phyloP scores from a whole-genome alignment of 257 asterid genomes.

The Anisodus tanguticus region DNA sequence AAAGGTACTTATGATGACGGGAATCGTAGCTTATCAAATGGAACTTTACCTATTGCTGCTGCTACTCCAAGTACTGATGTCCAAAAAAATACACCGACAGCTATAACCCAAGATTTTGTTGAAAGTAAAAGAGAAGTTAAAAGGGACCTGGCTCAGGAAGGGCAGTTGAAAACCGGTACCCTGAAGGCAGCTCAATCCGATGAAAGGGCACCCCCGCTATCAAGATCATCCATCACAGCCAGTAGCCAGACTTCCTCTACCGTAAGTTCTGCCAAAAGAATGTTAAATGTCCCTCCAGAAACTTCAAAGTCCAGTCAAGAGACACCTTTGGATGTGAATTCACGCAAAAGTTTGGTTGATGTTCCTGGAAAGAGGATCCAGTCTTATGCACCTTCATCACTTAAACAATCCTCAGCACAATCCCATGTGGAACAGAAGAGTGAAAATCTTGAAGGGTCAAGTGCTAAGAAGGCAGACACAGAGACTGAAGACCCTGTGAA shows the following conservation, averaged over 20 bases:
- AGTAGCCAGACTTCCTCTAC: slow-evolving; percentile 37
- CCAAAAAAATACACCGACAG: slow-evolving; percentile 36
- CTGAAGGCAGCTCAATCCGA: slow-evolving; percentile 38
- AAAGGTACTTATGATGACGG: slow-evolving; percentile 44
- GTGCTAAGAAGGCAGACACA: slow-evolving; percentile 39
- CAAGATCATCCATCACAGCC: slow-evolving; percentile 40
- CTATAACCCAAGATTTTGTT: slow-evolving; percentile 37
- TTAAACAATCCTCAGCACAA: slow-evolving; percentile 25
- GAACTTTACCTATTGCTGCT: slow-evolving; percentile 28
- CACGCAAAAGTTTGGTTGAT: slow-evolving; percentile 31
- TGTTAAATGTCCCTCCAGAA: slow-evolving; percentile 33
- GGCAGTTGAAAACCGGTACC: slow-evolving; percentile 35
- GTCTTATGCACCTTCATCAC: slow-evolving; percentile 43
- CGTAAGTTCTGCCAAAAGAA: slow-evolving; percentile 29
- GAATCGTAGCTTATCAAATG: slow-evolving; percentile 36
- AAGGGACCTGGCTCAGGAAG: slow-evolving; percentile 42
- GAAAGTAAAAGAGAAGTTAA: slow-evolving; percentile 46
- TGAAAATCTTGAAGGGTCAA: slow-evolving; percentile 44
- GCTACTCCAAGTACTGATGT: slow-evolving; percentile 29
- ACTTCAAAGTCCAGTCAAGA: slow-evolving; percentile 30
- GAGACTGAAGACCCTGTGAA: slow-evolving; percentile 43
- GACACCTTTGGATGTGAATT: slow-evolving; percentile 40
- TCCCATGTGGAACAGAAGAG: slow-evolving; percentile 38
- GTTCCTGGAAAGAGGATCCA: slow-evolving; percentile 34
- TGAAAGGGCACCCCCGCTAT: slow-evolving; percentile 43